Evolutionary conservation across 495 filamentous ascomycete genomes (phyloP), one percentile per base, ranked within the genome.

Genomic region (Hypoxylon intermedium): DNA sequence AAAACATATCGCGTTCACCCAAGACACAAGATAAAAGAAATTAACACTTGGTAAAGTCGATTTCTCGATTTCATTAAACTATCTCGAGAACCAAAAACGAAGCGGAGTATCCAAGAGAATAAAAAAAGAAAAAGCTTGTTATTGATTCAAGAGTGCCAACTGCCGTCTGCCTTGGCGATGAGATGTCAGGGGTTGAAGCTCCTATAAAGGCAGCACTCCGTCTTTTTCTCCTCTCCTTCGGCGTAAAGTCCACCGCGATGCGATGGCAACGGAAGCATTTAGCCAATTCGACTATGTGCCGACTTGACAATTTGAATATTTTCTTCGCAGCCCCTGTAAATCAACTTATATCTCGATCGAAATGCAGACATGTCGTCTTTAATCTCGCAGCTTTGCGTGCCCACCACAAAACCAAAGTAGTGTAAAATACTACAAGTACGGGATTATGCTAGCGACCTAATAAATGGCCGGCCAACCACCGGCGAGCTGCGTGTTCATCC

Each of bases 381-480:
- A 46, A 65, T 65, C 62, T 55, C 55, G 62, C 55, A 65, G 44
- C 19, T 60, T 65, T 53, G 55, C 61, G 61, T 65, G 61, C 59
- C 59, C 47, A 43, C 21, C 47, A 41, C 19, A 5, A 30, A 31
- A n/a, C n/a, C n/a, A n/a, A 26, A 20, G 23, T 21, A 38, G n/a
- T 53, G 45, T 38, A 18, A 4, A 3, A 33, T 9, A n/a, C n/a
- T n/a, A n/a, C n/a, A n/a, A n/a, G n/a, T n/a, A n/a, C n/a, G n/a
- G n/a, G n/a, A n/a, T n/a, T 49, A 9, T 47, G 36, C 47, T 34
- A 24, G 47, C 12, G 23, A 28, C 5, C 16, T 23, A 33, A 13
- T 34, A 16, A 16, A 36, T 7, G 26, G 12, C 18, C 5, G 38
- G 9, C 60, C 60, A 58, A 64, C 54, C 60, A 58, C 3, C 24